phyloP scores from a whole-genome alignment of 2,329 filamentous ascomycete genomes.

The Pseudohalonectria lignicola region DNA sequence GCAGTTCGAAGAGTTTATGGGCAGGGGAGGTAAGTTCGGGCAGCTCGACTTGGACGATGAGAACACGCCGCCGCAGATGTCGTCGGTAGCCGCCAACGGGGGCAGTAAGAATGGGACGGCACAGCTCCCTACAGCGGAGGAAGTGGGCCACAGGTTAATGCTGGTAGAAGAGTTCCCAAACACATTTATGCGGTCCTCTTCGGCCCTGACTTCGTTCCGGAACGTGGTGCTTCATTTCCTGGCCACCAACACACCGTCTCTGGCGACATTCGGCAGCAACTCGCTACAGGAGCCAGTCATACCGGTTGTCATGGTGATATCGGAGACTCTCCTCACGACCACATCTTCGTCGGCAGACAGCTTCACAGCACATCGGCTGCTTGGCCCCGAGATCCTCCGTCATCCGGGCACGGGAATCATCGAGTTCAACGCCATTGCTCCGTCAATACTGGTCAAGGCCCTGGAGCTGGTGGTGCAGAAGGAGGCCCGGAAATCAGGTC shows the following conservation, averaged over 20 bases:
- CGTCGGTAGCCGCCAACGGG: too few relatives aligned
- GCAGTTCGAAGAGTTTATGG: conserved; percentile 89
- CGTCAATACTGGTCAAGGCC: conserved; percentile 75
- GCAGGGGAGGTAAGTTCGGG: conserved; percentile 68
- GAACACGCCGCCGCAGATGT: conserved; percentile 13
- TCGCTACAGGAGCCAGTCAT: conserved; percentile 36
- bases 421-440: conserved; percentile 88
- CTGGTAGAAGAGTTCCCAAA: conserved; percentile 77
- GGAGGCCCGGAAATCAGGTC: conserved; percentile 68
- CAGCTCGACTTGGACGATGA: conserved; percentile 21
- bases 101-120: too few relatives aligned
- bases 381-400: conserved; percentile 75
- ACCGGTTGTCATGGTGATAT: conserved; percentile 82
- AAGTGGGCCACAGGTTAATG: conserved; percentile 46
- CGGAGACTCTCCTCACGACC: conserved; percentile 79
- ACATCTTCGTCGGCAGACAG: conserved; percentile 79
- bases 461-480: conserved; percentile 74
- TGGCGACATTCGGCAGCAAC: conserved; percentile 31
- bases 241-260: conserved; percentile 50
- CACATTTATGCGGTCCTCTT: conserved; percentile 56
- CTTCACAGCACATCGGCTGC: conserved; percentile 81
- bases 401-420: conserved; percentile 72
- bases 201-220: conserved; percentile 59
- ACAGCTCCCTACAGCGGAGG: too few relatives aligned
- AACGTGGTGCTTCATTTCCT: conserved; percentile 66